A percentile compares a stretch with the other conserved stretches of the same genome.
phyloP scores from a whole-genome alignment of 164 flowering plant genomes.

The Stephania japonica region DNA sequence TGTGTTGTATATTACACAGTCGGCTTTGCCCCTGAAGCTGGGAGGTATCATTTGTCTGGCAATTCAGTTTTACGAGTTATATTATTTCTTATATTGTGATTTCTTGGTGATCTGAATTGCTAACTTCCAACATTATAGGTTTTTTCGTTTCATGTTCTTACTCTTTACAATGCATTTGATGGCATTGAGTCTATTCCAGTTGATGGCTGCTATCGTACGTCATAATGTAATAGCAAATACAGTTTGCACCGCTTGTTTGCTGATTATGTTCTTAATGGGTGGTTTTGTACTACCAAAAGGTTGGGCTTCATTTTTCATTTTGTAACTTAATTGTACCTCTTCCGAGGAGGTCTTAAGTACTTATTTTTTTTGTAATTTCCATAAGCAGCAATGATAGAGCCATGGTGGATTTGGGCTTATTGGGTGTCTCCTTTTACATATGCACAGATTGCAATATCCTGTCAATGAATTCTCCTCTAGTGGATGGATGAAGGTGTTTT shows the following conservation, averaged over 20 bases:
- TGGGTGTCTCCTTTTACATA: constrained; percentile 90
- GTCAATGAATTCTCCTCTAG: constrained; percentile 79
- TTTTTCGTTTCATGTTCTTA: constrained; percentile 62
- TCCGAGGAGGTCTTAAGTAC: background rate
- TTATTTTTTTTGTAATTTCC: background rate
- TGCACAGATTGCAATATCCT: constrained; percentile 73
- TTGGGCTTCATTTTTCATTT: constrained; percentile 18
- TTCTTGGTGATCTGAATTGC: background rate
- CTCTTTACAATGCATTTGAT: constrained; percentile 75
- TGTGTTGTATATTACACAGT: constrained; percentile 66
- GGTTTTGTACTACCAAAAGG: constrained; percentile 87
- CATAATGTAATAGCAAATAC: constrained; percentile 76
- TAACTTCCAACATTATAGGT: constrained; percentile 39
- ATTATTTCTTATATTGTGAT: background rate
- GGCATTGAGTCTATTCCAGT: constrained; percentile 78
- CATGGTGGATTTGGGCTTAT: constrained; percentile 85
- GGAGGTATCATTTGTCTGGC: constrained; percentile 49
- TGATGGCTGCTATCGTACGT: constrained; percentile 62
- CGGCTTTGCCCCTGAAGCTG: constrained; percentile 69
- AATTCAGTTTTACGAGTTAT: background rate
- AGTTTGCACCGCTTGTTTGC: constrained; percentile 62
- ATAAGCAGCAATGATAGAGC: constrained; percentile 46
- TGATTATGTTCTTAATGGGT: constrained; percentile 57
- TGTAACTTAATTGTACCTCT: background rate
- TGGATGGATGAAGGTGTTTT: constrained; percentile 67